Base-by-base conservation (phyloP, 148 eudicot species). In the Spergularia marina region DNA sequence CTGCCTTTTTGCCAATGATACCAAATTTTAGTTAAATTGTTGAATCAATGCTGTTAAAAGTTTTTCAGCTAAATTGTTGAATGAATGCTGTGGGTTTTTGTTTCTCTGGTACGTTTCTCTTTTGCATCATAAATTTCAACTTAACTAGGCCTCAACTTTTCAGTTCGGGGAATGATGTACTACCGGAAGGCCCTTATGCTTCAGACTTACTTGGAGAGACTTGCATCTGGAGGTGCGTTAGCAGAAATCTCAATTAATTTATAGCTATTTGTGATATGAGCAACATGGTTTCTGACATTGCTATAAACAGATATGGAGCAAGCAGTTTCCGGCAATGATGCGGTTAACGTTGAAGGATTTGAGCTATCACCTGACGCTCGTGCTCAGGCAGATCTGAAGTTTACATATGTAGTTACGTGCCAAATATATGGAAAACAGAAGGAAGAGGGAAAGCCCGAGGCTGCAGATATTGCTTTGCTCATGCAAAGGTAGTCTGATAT, bases 91-190 rank as follows among this genome's bases (percentile, higher is more conserved):
- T 57, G 30, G 17, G 16, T 60, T 57, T 65, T 56, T 17, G 49
- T 55, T 18, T 34, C 73, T 68, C 68, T 51, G 49, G 34, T 53
- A 30, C 21, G 53, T 77, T 74, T 56, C 44, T 52, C 58, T 70
- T 56, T 70, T 65, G 36, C 68, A 53, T 36, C 66, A 41, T 71
- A 40, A 21, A 20, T 41, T 59, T 67, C 12, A 41, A 25, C 74
- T 70, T 2, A 55, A 53, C 54, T n/a, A 68, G 60, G 47, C 54
- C 18, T 73, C 53, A 16, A 49, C 81, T 30, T 49, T 82, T 81
- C 92, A 96, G 99, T 96, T 81, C 91, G 99, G 58, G 98, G 99
- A 65, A 96, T 96, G 99, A 96, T 96, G 98, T 96, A 96, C 84
- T 92, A 96, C 76, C 87, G 99, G 76, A 96, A 92, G 83, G 99